Conservation (phyloP, 2,329 filamentous ascomycete genomes). For the Fonsecaea erecta region DNA sequence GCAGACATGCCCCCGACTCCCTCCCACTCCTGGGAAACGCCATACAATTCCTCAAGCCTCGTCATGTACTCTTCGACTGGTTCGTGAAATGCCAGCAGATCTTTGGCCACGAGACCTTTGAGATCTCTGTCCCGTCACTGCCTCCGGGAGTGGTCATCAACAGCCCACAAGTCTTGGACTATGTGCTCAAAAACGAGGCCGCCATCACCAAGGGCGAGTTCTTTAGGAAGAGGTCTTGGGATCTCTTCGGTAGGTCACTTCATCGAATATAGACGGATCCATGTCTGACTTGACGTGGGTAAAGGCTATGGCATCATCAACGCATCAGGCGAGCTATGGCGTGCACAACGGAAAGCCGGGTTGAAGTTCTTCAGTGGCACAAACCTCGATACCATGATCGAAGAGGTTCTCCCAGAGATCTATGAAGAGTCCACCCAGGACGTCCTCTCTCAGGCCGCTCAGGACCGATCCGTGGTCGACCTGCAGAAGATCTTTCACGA, state of each 20-base stretch:
- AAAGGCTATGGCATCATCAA: slow-evolving; percentile 69
- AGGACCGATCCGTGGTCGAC: slow-evolving; percentile 51
- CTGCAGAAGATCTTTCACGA: slow-evolving; percentile 66
- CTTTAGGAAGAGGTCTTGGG: slow-evolving; percentile 64
- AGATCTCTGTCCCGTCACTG: slow-evolving; percentile 66
- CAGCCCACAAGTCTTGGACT: slow-evolving; percentile 66
- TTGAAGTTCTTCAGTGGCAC: slow-evolving; percentile 61
- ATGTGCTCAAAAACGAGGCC: slow-evolving; percentile 64
- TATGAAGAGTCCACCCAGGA: slow-evolving; percentile 50
- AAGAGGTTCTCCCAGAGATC: slow-evolving; percentile 61
- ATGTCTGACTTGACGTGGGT: background rate
- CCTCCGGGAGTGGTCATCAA: slow-evolving; percentile 68
- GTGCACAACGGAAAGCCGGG: slow-evolving; percentile 66
- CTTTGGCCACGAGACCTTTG: slow-evolving; percentile 65
- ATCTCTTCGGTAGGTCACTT: slow-evolving; percentile 59
- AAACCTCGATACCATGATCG: slow-evolving; percentile 63
- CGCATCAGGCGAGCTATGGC: slow-evolving; percentile 67
- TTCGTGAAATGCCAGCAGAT: slow-evolving; percentile 63
- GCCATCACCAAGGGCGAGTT: slow-evolving; percentile 67
- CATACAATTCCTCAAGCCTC: slow-evolving; percentile 63
- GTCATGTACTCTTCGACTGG: slow-evolving; percentile 66
- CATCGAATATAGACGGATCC: background rate
- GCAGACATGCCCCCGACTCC: slow-evolving; percentile 38
- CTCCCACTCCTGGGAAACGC: slow-evolving; percentile 64
- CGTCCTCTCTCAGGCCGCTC: slow-evolving; percentile 44